phyloP scores from a whole-genome alignment of 2,329 filamentous ascomycete genomes.

The Monilinia laxa region DNA sequence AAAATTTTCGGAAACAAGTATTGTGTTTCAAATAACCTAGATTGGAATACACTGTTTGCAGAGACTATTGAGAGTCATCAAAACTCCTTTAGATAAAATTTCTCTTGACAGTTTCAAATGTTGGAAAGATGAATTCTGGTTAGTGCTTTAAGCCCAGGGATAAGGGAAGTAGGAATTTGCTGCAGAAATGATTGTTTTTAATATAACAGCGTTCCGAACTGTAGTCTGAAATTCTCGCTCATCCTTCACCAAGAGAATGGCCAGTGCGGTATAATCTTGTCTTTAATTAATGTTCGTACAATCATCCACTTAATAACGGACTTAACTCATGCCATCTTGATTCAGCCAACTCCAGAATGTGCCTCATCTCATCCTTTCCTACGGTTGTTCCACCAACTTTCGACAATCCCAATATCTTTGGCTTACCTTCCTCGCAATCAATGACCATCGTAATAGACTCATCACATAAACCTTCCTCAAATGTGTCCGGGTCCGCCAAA shows the following conservation, averaged over 20 bases:
- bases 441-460: slow-evolving; percentile 83
- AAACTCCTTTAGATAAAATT: too few species aligned
- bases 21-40: too few species aligned
- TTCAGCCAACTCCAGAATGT: slow-evolving; percentile 59
- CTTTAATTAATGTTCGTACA: slow-evolving; percentile 15
- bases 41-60: too few species aligned
- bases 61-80: too few species aligned
- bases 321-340: slow-evolving; percentile 60
- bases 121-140: too few species aligned
- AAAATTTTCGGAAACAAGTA: too few species aligned
- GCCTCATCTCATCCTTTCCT: slow-evolving; percentile 60
- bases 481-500: slow-evolving; percentile 81
- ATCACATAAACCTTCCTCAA: slow-evolving; percentile 82
- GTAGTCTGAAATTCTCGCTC: not conserved
- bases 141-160: too few species aligned
- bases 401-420: slow-evolving; percentile 68
- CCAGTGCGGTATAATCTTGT: not conserved
- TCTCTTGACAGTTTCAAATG: too few species aligned
- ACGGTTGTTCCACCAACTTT: slow-evolving; percentile 78
- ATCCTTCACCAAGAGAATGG: slow-evolving; percentile 7
- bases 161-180: not conserved
- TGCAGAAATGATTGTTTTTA: not conserved
- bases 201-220: not conserved
- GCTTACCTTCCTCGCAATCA: slow-evolving; percentile 52
- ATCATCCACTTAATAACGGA: slow-evolving; percentile 32